Conservation (phyloP, 306 rosid genomes). For the Canavalia gladiata region DNA sequence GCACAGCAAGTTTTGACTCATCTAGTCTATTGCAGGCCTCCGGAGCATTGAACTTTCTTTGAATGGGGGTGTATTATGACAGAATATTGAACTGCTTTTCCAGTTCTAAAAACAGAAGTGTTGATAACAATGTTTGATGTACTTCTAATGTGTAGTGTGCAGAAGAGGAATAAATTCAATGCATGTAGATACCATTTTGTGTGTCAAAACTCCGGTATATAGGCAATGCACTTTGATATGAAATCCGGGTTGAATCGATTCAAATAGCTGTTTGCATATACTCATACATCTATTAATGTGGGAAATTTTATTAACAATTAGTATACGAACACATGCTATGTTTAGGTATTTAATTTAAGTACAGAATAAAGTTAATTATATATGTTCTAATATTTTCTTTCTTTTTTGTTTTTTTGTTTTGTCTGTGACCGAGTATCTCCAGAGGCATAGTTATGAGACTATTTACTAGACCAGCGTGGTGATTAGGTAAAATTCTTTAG, state of each 20-base stretch:
- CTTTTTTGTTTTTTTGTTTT: not conserved
- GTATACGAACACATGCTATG: not conserved
- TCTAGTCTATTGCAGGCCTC: not conserved
- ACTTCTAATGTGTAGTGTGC: not conserved
- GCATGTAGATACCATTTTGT: not conserved
- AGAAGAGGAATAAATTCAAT: not conserved
- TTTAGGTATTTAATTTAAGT: too few species aligned
- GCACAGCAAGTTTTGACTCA: not conserved
- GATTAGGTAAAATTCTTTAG: not conserved
- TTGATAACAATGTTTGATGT: not conserved
- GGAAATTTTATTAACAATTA: not conserved
- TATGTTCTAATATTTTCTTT: not conserved
- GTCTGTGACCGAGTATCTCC: not conserved
- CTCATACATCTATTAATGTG: not conserved
- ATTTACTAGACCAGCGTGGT: not conserved
- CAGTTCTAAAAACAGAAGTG: not conserved
- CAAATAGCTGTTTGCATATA: not conserved
- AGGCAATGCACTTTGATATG: conserved; percentile 3
- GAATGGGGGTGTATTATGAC: not conserved
- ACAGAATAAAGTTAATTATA: not conserved
- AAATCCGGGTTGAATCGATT: not conserved
- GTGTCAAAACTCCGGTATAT: conserved; percentile 17
- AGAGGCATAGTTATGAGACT: not conserved
- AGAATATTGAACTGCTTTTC: conserved; percentile 3
- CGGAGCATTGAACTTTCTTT: not conserved